Evolutionary conservation across 1,139 yeast species (phyloP), one percentile per base, ranked within the genome.

Genomic region (Yamadazyma blattariae): DNA sequence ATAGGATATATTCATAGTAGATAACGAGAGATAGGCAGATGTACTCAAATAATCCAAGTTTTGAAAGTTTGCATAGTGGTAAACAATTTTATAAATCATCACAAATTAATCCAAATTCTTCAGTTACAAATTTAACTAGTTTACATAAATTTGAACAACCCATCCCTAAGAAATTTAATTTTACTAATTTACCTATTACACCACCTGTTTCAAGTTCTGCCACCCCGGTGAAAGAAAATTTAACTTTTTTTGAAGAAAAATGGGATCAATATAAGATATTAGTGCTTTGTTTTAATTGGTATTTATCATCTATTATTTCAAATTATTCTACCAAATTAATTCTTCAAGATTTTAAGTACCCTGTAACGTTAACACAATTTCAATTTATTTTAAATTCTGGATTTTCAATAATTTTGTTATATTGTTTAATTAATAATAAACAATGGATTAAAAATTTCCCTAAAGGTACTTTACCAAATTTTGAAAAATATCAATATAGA

Each of bases 301-400:
- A 90, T 59, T 53, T 77, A 23, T 67, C 82, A n/a, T 82, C 94
- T 26, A 89, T 94, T 11, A 59, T 89, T 13, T 84, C 96, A 6
- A 83, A 82, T 48, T 87, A 88, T 48, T 70, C 92, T 30, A 81
- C 94, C 37, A 90, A 90, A 56, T 64, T 80, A 35, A 86, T 90
- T 35, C 63, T 90, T 40, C 76, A 70, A 42, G 68, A 69, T 32
- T 87, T 82, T 56, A 76, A 75, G 31, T 84, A 82, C 54, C 96
- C 97, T 1, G 79, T 88, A 8, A 82, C 95, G 1, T 71, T 90
- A 38, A 87, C 97, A 0, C 87, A 89, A 67, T 67, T 82, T 33
- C 97, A 90, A 62, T 90, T 90, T 53, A 50, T 82, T 27, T 65
- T 86, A 46, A 88, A 87, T 46, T 81, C 80, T 2, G 27, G 64